phyloP scores from a whole-genome alignment of 768 basidiomycete species.

The Mycena maculata region DNA sequence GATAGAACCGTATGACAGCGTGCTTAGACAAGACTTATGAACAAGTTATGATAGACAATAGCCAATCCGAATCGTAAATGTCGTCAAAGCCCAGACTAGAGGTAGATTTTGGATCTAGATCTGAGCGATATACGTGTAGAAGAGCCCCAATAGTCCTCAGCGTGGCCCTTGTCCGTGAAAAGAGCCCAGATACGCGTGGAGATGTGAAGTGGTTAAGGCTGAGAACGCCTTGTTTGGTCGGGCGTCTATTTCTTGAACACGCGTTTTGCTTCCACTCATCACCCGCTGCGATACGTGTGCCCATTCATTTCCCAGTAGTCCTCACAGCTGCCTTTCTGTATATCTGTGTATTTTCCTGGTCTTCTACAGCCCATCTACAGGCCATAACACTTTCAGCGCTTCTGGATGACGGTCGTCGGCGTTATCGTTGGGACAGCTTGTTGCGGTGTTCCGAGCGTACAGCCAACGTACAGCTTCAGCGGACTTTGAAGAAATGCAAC shows the following conservation, averaged over 20 bases:
- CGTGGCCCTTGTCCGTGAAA: slow-evolving; percentile 1
- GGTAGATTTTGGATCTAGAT: neutral
- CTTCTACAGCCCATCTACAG: too few species aligned
- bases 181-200: slow-evolving; percentile 25
- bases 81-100: neutral
- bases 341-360: too few species aligned
- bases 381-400: too few species aligned
- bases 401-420: too few species aligned
- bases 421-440: too few species aligned
- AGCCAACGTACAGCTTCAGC: too few species aligned
- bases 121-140: slow-evolving; percentile 20
- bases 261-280: slow-evolving; percentile 22
- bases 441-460: too few species aligned
- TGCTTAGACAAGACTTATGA: neutral
- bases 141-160: slow-evolving; percentile 5
- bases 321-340: too few species aligned
- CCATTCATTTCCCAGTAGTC: too few species aligned
- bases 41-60: too few species aligned
- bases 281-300: too few species aligned
- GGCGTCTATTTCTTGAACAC: slow-evolving; percentile 4
- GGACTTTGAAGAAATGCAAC: too few species aligned
- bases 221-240: slow-evolving; percentile 6
- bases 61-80: neutral
- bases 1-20: neutral
- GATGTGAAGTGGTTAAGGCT: neutral